Evolutionary conservation across 2,329 filamentous ascomycete species (phyloP), one percentile per base, ranked within the genome.

Genomic region (Periconia digitata): DNA sequence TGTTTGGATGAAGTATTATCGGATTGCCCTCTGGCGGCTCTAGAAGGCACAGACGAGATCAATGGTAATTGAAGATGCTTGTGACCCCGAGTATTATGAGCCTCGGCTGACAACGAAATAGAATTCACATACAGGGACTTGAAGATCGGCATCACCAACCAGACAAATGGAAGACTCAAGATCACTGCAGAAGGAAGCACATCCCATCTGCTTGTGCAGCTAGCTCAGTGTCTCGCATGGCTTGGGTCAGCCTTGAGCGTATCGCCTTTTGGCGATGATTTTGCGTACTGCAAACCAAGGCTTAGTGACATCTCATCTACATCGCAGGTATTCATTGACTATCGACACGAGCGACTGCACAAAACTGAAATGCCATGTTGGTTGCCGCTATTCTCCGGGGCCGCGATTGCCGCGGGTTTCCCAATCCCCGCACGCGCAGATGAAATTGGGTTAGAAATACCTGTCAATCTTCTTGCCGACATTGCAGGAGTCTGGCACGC

Each of bases 361-460:
- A 16, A 29, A 16, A 47, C 43, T 4, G 53, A 58, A 43, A 51
- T 6, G 3, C 35, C 48, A 13, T 55, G 55, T 32, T 58, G 53
- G 55, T 29, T 56, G 24, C 47, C 50, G 21, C 36, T 56, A 12
- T 54, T 58, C 46, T 49, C 15, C 18, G 50, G 53, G 22, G 50
- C 49, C 6, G 34, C 32, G 27, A 54, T 59, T 40, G 53, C 55
- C 16, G 35, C 15, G 12, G 51, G 49, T 6, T 59, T 59, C 39
- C 55, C 55, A 3, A 54, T 56, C 38, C 46, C 53, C 1, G 18
- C 47, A 2, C 51, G 53, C 12, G 39, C 13, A 40, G 32, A 44
- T 21, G 51, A 54, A 23, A 47, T 41, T n/a, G 55, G 55, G n/a
- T 20, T 59, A 24, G 55, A 59, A 27, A 48, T 54, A 34, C 38